Percentiles rank a stretch among this genome's conserved stretches.
These are phyloP conservation scores for Yarrowia porcina DNA, from an alignment of 805 yeast species.

Conservation along the genomic window DNA sequence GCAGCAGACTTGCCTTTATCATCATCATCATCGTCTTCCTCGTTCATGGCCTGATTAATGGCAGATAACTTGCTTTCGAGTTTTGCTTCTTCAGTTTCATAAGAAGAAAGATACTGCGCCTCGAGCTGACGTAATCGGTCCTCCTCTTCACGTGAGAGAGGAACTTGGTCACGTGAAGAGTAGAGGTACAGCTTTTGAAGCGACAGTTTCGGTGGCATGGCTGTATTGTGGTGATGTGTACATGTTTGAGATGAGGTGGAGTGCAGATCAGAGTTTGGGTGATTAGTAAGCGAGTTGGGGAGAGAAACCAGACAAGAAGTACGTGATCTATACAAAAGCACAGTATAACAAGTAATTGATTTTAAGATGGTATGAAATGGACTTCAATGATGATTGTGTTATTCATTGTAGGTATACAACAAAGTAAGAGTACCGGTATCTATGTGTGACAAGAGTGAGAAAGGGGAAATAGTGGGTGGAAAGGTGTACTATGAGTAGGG, in stretches of 20 bases:
- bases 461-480: too few species aligned
- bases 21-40: background rate
- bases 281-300: background rate
- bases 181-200: background rate
- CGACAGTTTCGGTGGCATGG: background rate
- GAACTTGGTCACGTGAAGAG: background rate
- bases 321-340: too few species aligned
- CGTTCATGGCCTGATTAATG: background rate
- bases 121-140: background rate
- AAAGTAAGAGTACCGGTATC: too few species aligned
- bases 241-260: too few species aligned
- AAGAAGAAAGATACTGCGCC: background rate
- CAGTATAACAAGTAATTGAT: too few species aligned
- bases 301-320: too few species aligned
- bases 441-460: too few species aligned
- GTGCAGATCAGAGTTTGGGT: background rate
- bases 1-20: background rate
- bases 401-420: too few species aligned
- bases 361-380: too few species aligned
- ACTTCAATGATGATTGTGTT: too few species aligned
- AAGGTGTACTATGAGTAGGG: too few species aligned
- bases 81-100: background rate
- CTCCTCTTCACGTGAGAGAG: constrained; percentile 9
- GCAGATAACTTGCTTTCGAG: background rate
- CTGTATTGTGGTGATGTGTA: background rate